Evolutionary conservation across 495 filamentous ascomycete species (phyloP), one percentile per base, ranked within the genome.

Genomic region (Penicillium maclennaniae): DNA sequence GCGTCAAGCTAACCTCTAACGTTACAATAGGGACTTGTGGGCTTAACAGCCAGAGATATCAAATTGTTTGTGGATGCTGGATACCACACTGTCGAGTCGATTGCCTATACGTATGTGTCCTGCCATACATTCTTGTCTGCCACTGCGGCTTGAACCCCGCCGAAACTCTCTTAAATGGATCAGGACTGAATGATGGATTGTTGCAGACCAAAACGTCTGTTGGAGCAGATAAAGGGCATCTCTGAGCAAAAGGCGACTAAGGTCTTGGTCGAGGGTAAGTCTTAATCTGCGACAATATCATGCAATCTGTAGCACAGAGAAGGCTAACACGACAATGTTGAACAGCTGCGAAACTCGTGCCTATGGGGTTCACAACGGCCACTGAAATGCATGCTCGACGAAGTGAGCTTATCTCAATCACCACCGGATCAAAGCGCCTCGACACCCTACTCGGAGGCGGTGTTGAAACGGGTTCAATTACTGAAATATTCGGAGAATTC

Each of bases 401-500:
- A 66, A 95, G 89, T 66, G 93, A 97, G 66, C 79, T 98, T 45
- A 98, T 98, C 55, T 97, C 92, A 5, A 91, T 98, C 55, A 97
- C 95, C 10, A 98, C 93, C 0, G 93, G 93, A 25, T 97, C 92
- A 7, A 98, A 98, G 72, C 88, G 95, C 58, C 80, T 98, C 10
- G 93, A 98, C 62, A 98, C 95, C 39, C 79, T 98, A 20, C 81
- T 98, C 8, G 93, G 92, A 23, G 93, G 93, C 53, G 93, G 93
- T 43, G 80, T 98, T 53, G 93, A 98, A 72, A 98, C 93, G 0
- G 93, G 93, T 26, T 96, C 91, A 14, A 95, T 98, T 38, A 98
- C 93, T n/a, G 93, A 98, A 66, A 86, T 98, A 9, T 98, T 98
- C 64, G 93, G 93, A 72, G 93, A 98, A 71, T 98, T 98, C 67